phyloP scores from a whole-genome alignment of 2,329 filamentous ascomycete species.

The Ophiosphaerella korrae region DNA sequence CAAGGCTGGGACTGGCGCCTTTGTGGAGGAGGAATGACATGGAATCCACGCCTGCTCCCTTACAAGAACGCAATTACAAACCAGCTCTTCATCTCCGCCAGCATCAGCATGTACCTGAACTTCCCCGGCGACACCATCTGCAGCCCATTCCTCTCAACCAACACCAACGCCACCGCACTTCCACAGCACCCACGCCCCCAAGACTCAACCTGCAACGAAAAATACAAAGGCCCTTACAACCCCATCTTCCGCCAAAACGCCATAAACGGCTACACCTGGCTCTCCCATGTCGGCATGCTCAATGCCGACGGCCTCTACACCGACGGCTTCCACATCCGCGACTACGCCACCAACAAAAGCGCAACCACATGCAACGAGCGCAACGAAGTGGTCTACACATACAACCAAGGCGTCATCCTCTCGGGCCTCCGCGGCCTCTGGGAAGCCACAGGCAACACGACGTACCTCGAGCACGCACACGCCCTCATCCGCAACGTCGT shows the following conservation, averaged over 20 bases:
- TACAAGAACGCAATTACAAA: slow-evolving; percentile 99
- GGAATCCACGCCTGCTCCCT: slow-evolving; percentile 75
- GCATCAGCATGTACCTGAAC: slow-evolving; percentile 85
- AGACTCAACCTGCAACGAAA: slow-evolving; percentile 13
- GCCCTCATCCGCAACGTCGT: slow-evolving; percentile 75
- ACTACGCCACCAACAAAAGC: slow-evolving; percentile 59
- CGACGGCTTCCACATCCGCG: slow-evolving; percentile 86
- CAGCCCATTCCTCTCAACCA: slow-evolving; percentile 64
- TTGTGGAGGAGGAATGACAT: slow-evolving; percentile 87
- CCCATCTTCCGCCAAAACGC: slow-evolving; percentile 74
- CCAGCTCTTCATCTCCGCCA: slow-evolving; percentile 83
- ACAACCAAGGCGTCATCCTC: slow-evolving; percentile 91
- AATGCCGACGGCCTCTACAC: slow-evolving; percentile 75
- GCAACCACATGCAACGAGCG: slow-evolving; percentile 78
- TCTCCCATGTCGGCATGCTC: slow-evolving; percentile 79
- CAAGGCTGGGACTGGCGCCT: slow-evolving; percentile 80
- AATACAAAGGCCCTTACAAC: slow-evolving; percentile 51
- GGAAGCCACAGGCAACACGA: slow-evolving; percentile 72
- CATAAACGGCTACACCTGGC: slow-evolving; percentile 79
- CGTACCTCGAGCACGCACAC: slow-evolving; percentile 80
- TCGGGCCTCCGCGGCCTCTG: slow-evolving; percentile 82
- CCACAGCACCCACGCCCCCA: slow-evolving; percentile 28
- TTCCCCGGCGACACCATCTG: slow-evolving; percentile 80
- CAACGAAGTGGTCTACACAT: slow-evolving; percentile 90
- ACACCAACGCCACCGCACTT: slow-evolving; percentile 18